Conservation (phyloP, 305 asterid genomes). For the Caryopteris hybrid region DNA sequence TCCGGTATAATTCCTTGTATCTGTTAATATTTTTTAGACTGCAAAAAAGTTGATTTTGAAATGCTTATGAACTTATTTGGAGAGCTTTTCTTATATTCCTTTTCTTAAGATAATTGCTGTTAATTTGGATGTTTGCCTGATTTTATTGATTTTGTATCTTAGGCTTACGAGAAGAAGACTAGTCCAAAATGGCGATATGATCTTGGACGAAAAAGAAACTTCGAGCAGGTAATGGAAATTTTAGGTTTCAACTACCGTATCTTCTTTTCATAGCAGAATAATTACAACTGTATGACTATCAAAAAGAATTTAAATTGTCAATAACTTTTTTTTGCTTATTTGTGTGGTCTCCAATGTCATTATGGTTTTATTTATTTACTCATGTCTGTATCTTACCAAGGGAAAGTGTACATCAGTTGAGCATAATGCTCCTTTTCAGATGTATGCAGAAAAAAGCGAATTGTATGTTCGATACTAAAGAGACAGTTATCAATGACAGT, state of each 20-base stretch:
- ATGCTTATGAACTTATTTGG: not conserved
- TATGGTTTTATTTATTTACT: not conserved
- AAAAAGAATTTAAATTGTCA: not conserved
- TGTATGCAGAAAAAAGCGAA: not conserved
- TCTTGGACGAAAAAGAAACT: conserved; percentile 88
- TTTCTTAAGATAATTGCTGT: not conserved
- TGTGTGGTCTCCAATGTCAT: not conserved
- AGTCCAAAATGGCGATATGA: conserved; percentile 94
- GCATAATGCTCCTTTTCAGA: not conserved
- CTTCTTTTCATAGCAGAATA: not conserved
- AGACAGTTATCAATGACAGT: not conserved
- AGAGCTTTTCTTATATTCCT: not conserved
- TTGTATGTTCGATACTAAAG: not conserved
- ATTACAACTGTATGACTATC: not conserved
- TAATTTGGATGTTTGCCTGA: conserved; percentile 1
- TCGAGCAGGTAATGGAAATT: conserved; percentile 68
- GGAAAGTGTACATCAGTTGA: not conserved
- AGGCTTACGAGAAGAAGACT: conserved; percentile 94
- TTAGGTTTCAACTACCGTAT: not conserved
- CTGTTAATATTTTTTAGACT: not conserved
- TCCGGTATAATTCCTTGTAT: not conserved
- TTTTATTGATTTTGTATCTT: conserved; percentile 21
- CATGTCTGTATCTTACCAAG: not conserved
- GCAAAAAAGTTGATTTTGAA: not conserved
- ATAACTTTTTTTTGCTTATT: not conserved